These are phyloP conservation scores for Babesia divergens DNA, from an alignment of 169 alveolate genomes.

Conservation along the genomic window DNA sequence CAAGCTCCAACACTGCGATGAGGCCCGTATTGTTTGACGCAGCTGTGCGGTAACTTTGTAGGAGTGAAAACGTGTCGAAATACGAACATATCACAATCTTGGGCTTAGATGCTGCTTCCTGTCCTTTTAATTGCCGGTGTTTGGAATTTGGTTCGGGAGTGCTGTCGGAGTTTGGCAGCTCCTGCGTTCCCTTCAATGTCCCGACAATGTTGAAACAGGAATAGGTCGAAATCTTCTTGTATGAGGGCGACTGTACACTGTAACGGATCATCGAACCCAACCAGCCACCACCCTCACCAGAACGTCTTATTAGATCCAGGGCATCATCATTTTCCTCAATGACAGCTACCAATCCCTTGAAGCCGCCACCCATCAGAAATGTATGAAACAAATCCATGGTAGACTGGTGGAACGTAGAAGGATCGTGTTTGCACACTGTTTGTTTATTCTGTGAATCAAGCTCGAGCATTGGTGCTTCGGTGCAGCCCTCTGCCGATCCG, in stretches of 20 bases:
- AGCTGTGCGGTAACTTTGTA: constrained; percentile 44
- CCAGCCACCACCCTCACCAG: background rate
- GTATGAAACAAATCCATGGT: constrained; percentile 1
- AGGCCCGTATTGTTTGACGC: constrained; percentile 32
- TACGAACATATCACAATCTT: constrained; percentile 1
- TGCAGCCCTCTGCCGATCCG: constrained; percentile 17
- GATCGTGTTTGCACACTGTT: constrained; percentile 9
- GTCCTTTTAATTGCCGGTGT: background rate
- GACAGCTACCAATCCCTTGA: constrained; percentile 4
- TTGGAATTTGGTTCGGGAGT: background rate
- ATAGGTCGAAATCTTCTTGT: background rate
- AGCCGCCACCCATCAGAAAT: background rate
- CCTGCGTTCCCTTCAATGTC: background rate
- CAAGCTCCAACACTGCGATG: constrained; percentile 39
- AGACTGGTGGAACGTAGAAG: constrained; percentile 6
- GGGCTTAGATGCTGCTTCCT: background rate
- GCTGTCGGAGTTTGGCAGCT: background rate
- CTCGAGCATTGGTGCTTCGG: constrained; percentile 18
- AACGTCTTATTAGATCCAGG: background rate
- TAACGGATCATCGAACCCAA: background rate
- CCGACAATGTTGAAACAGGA: constrained; percentile 11
- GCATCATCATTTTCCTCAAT: constrained; percentile 11
- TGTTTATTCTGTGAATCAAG: background rate
- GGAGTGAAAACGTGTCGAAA: constrained; percentile 35
- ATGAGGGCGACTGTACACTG: background rate